phyloP scores from a whole-genome alignment of 441 rosid species.

The Gossypium trilobum region DNA sequence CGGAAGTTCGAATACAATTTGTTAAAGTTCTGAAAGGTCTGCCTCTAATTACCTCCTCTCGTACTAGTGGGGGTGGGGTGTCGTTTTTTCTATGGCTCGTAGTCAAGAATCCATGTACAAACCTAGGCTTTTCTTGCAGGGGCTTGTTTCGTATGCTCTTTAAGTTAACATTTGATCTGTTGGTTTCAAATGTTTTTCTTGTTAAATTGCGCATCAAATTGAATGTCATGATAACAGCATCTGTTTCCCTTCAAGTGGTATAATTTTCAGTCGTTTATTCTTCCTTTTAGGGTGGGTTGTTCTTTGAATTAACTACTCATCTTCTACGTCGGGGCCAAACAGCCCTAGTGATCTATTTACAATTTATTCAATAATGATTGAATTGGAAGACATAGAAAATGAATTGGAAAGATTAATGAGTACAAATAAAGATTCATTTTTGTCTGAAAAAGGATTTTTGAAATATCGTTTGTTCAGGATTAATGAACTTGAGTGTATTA shows the following conservation, averaged over 20 bases:
- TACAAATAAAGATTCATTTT: too few relatives aligned
- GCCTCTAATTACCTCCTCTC: not conserved
- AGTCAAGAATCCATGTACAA: slow-evolving; percentile 21
- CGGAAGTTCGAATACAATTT: not conserved
- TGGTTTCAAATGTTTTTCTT: not conserved
- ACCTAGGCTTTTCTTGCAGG: slow-evolving; percentile 16
- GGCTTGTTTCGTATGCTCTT: slow-evolving; percentile 5
- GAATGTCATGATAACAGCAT: not conserved
- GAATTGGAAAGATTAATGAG: too few relatives aligned
- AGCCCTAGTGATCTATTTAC: too few relatives aligned
- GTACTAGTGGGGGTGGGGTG: not conserved
- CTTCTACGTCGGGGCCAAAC: too few relatives aligned
- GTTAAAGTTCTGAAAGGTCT: not conserved
- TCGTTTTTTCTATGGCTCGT: not conserved
- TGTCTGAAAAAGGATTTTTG: too few relatives aligned
- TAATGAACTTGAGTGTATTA: too few relatives aligned
- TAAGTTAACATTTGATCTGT: not conserved
- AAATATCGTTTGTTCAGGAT: too few relatives aligned
- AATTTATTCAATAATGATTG: too few relatives aligned
- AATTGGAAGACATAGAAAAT: too few relatives aligned
- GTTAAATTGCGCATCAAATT: slow-evolving; percentile 1
- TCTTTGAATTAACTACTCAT: too few relatives aligned
- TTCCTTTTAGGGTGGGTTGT: too few relatives aligned
- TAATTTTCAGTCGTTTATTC: too few relatives aligned
- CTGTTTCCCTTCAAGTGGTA: not conserved